A percentile compares a stretch with the other conserved stretches of the same genome.
Evolutionary conservation across 2,329 filamentous ascomycete species (phyloP).

Genomic region (Fusarium coffeatum): DNA sequence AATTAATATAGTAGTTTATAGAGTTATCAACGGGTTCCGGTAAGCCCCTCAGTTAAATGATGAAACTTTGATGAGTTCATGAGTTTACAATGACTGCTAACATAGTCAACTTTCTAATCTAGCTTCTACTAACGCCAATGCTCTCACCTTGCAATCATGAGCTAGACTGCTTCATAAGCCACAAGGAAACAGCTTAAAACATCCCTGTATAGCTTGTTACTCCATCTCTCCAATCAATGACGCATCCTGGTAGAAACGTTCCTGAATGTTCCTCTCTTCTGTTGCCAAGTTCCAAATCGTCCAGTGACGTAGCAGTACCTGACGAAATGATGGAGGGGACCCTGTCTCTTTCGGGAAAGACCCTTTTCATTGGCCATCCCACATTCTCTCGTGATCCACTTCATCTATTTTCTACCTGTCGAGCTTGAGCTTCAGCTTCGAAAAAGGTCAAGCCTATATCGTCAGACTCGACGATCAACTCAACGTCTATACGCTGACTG

Average conservation of each 20-base stretch:
- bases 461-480: conserved; percentile 22
- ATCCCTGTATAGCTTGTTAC: not conserved
- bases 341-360: conserved; percentile 21
- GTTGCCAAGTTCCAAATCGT: conserved; percentile 34
- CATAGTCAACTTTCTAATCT: not conserved
- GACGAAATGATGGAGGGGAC: conserved; percentile 20
- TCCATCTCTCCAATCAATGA: conserved; percentile 16
- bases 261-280: not conserved
- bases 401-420: conserved; percentile 23
- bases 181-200: not conserved
- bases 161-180: not conserved
- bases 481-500: conserved; percentile 18
- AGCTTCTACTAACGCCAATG: not conserved
- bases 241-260: conserved; percentile 18
- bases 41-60: not conserved
- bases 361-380: conserved; percentile 26
- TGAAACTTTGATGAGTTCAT: not conserved
- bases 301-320: conserved; percentile 42
- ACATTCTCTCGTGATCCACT: conserved; percentile 31
- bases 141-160: not conserved
- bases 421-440: conserved; percentile 19
- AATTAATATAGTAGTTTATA: not conserved
- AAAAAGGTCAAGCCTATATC: conserved; percentile 15
- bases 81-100: too few relatives aligned
- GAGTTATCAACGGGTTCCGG: not conserved